Evolutionary conservation across 2,329 filamentous ascomycete species (phyloP).

Genomic region (Cytospora schulzeri): DNA sequence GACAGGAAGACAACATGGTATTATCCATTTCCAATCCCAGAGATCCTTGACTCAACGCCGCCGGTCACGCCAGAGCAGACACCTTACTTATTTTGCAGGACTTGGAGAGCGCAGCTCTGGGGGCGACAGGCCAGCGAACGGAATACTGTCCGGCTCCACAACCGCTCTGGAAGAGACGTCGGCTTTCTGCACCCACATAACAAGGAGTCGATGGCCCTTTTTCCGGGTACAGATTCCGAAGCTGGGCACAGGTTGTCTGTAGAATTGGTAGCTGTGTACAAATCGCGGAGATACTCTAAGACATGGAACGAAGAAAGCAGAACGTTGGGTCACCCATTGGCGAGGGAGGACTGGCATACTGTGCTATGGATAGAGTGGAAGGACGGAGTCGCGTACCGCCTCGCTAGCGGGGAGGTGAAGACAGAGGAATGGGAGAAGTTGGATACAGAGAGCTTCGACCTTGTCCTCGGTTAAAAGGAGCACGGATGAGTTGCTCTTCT

Average conservation of each 20-base stretch:
- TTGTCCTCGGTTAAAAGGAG: constrained; percentile 3
- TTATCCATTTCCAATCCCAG: constrained; percentile 4
- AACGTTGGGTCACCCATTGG: background rate
- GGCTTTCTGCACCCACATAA: background rate
- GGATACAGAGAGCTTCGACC: background rate
- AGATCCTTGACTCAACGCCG: background rate
- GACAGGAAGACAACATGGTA: background rate
- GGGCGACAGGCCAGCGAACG: background rate
- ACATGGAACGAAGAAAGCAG: background rate
- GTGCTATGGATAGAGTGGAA: constrained; percentile 16
- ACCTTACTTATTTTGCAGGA: constrained; percentile 20
- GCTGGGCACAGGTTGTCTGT: background rate
- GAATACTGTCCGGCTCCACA: background rate
- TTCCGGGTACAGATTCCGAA: background rate
- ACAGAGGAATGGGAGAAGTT: constrained; percentile 10
- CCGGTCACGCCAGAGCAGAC: constrained; percentile 11
- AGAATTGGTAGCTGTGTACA: constrained; percentile 7
- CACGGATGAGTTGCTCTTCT: background rate
- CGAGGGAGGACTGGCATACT: background rate
- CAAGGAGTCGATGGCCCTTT: background rate
- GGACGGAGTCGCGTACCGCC: constrained; percentile 15
- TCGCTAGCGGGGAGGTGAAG: background rate
- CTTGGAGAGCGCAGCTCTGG: constrained; percentile 10
- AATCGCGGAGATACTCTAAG: background rate
- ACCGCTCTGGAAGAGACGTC: background rate